phyloP scores from a whole-genome alignment of 2,329 filamentous ascomycete species.

The Epichloe brachyelytri region DNA sequence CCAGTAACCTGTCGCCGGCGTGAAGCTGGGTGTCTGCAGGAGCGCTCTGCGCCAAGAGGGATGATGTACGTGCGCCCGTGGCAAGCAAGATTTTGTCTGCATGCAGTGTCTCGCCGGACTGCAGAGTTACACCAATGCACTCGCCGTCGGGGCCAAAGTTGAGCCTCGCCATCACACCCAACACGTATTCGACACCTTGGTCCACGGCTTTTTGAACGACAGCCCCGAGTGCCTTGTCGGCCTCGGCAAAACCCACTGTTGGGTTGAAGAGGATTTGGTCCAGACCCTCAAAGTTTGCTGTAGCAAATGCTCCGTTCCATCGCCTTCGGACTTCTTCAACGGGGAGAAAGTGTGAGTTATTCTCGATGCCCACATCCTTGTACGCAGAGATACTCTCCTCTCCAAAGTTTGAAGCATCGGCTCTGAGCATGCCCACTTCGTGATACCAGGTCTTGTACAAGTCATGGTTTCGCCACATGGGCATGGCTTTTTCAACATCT shows the following conservation, averaged over 20 bases:
- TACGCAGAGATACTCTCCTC: conserved; percentile 28
- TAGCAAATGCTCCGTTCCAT: conserved; percentile 43
- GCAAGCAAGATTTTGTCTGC: conserved; percentile 42
- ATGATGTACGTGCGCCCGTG: conserved; percentile 44
- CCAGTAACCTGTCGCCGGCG: conserved; percentile 37
- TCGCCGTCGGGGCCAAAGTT: conserved; percentile 31
- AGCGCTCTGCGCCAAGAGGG: conserved; percentile 38
- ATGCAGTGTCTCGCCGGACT: conserved; percentile 29
- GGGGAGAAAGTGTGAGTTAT: conserved; percentile 27
- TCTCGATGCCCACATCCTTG: conserved; percentile 23
- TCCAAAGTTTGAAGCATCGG: conserved; percentile 29
- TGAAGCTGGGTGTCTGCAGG: conserved; percentile 36
- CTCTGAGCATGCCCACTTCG: conserved; percentile 40
- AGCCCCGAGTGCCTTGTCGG: conserved; percentile 41
- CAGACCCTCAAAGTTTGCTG: conserved; percentile 42
- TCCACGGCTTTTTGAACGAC: conserved; percentile 39
- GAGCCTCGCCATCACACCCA: conserved; percentile 34
- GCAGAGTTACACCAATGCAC: conserved; percentile 36
- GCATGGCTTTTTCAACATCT: conserved; percentile 28
- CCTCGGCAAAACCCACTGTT: conserved; percentile 45
- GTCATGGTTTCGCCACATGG: conserved; percentile 27
- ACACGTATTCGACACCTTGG: conserved; percentile 41
- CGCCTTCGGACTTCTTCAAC: conserved; percentile 39
- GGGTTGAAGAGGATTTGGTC: conserved; percentile 44
- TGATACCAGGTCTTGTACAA: conserved; percentile 43